Percentiles rank a stretch among this genome's conserved stretches.
phyloP scores from a whole-genome alignment of 2,329 filamentous ascomycete genomes.

The Rachicladosporium sp. region DNA sequence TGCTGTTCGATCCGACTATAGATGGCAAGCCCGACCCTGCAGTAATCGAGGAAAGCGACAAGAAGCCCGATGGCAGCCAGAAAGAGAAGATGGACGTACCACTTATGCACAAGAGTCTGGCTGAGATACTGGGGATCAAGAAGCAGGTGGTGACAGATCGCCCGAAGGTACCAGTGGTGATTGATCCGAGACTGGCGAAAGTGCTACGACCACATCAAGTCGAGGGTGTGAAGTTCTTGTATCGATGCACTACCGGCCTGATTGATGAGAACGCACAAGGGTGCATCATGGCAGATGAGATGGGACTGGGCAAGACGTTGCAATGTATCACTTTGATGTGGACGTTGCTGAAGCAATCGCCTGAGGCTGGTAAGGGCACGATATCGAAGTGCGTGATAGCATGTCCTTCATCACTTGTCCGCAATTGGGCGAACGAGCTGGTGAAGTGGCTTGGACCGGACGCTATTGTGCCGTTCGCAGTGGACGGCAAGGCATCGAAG shows the following conservation, averaged over 20 bases:
- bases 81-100: slow-evolving; percentile 55
- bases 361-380: slow-evolving; percentile 82
- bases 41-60: slow-evolving; percentile 37
- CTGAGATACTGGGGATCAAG: slow-evolving; percentile 88
- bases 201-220: slow-evolving; percentile 92
- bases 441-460: slow-evolving; percentile 92
- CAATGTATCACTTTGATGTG: slow-evolving; percentile 96
- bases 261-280: slow-evolving; percentile 88
- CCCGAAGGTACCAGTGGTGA: slow-evolving; percentile 90
- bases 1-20: slow-evolving; percentile 86
- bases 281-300: slow-evolving; percentile 99
- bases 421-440: slow-evolving; percentile 96
- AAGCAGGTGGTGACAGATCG: slow-evolving; percentile 64
- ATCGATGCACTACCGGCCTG: slow-evolving; percentile 86
- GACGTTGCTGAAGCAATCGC: slow-evolving; percentile 91
- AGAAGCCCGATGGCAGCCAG: slow-evolving; percentile 27
- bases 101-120: slow-evolving; percentile 83
- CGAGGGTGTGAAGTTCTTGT: slow-evolving; percentile 96
- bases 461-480: slow-evolving; percentile 83
- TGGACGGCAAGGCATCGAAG: slow-evolving; percentile 92
- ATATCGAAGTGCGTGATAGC: slow-evolving; percentile 97
- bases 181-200: slow-evolving; percentile 80
- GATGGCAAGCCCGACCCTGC: slow-evolving; percentile 61
- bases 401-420: slow-evolving; percentile 88
- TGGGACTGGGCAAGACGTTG: slow-evolving; percentile 93